phyloP scores from a whole-genome alignment of 176 grass and related monocot species.

The Pharus latifolius region DNA sequence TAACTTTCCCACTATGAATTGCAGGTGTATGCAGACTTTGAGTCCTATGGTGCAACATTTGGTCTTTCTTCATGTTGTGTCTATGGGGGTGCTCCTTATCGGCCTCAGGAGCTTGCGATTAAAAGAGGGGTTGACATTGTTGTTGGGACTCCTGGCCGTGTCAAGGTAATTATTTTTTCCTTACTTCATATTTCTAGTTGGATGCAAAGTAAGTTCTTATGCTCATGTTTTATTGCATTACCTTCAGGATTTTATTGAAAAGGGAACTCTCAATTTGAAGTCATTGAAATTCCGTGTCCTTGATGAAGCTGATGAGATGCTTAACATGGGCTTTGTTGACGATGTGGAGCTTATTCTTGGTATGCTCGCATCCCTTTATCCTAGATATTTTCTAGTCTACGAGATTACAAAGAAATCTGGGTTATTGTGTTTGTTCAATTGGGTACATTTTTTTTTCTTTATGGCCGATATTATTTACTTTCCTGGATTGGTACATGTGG shows the following conservation, averaged over 20 bases:
- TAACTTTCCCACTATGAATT: not conserved
- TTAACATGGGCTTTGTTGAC: conserved; percentile 97
- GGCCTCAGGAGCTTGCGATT: conserved; percentile 56
- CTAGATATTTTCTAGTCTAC: not conserved
- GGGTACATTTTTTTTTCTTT: not conserved
- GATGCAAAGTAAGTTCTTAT: not conserved
- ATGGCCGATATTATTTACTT: not conserved
- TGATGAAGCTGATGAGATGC: conserved; percentile 99
- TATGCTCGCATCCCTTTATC: conserved; percentile 15
- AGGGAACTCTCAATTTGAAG: conserved; percentile 63
- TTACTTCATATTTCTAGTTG: not conserved
- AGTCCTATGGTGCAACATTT: conserved; percentile 55
- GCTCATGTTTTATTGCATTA: not conserved
- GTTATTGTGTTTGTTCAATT: not conserved
- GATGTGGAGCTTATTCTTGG: conserved; percentile 97
- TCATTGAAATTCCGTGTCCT: conserved; percentile 85
- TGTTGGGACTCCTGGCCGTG: conserved; percentile 85
- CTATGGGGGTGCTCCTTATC: conserved; percentile 80
- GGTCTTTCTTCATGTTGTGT: conserved; percentile 71
- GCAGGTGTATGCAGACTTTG: conserved; percentile 81
- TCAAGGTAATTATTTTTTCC: conserved; percentile 48
- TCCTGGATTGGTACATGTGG: not conserved
- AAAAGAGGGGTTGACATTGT: conserved; percentile 78
- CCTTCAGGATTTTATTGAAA: conserved; percentile 70
- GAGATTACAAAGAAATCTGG: not conserved